Base-by-base conservation (phyloP, 2,329 filamentous ascomycete genomes). In the Sporothrix mexicana region DNA sequence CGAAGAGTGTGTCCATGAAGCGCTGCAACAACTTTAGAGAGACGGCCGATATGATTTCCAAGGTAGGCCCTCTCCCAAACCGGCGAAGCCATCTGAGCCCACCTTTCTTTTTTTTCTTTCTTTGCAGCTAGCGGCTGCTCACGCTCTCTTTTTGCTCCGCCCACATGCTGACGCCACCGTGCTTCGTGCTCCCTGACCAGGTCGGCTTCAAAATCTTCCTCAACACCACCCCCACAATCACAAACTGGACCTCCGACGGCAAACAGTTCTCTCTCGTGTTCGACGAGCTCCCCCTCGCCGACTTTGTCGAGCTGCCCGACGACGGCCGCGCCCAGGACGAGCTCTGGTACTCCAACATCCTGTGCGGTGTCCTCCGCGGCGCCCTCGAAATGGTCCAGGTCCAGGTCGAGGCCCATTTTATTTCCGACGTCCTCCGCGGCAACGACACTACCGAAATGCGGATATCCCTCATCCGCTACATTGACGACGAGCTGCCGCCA, bases 201-300 rank as follows among this genome's bases (percentile, higher is more conserved):
- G 92, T 99, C 76, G 96, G 96, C 72, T 99, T 99, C 85, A 98
- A 99, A 84, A 97, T 99, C 76, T 99, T 99, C 81, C 89, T 99
- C 74, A 99, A 99, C 80, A 94, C 98, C 77, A 97, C 95, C 3
- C 96, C 96, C 0, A 92, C 91, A 8, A 91, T 98, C 76, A 94
- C 94, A 66, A 98, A 97, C 80, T 99, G 96, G 96, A 96, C 94
- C 25, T 93, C 88, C 80, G 96, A 99, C 82, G 96, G 91, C 84
- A 98, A 97, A 81, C 94, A 97, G 77, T 99, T 99, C 84, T 98
- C 94, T 0, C 86, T 99, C 13, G 89, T 98, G 17, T 97, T 99
- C 77, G 96, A 99, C 76, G 96, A 99, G 82, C 99, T 98, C 79
- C 96, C 96, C 0, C 85, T 99, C 73, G 95, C 95, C 69, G 96